Evolutionary conservation across 192 early-diverging fungal genomes (phyloP).

Genomic region (Hyaloraphidium curvatum): DNA sequence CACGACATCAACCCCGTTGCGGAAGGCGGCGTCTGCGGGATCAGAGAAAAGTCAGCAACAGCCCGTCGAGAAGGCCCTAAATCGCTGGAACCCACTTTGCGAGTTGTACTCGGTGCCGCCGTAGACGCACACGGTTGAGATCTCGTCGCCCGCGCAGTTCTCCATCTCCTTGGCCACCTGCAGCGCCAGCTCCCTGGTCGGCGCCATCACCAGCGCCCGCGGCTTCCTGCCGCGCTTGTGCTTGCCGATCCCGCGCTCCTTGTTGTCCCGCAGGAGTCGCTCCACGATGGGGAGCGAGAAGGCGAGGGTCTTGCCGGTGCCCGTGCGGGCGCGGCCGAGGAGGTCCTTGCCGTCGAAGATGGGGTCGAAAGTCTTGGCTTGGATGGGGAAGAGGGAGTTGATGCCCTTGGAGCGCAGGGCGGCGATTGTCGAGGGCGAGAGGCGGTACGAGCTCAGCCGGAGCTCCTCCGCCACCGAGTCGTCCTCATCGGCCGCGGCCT

Average conservation of each 20-base stretch:
- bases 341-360: constrained; percentile 59
- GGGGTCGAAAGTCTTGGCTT: constrained; percentile 60
- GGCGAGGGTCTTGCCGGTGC: constrained; percentile 65
- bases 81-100: constrained; percentile 18
- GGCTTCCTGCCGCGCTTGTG: constrained; percentile 12
- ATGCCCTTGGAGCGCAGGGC: constrained; percentile 56
- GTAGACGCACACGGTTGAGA: constrained; percentile 55
- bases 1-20: constrained; percentile 20
- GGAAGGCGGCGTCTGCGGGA: constrained; percentile 14
- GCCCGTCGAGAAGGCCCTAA: not conserved
- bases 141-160: constrained; percentile 38
- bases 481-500: constrained; percentile 10
- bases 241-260: not conserved
- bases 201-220: constrained; percentile 9
- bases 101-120: constrained; percentile 68
- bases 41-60: constrained; percentile 2
- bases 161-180: constrained; percentile 30
- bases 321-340: constrained; percentile 44
- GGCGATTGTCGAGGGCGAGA: constrained; percentile 43
- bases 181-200: constrained; percentile 11
- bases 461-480: constrained; percentile 34
- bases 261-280: constrained; percentile 23
- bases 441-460: constrained; percentile 33
- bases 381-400: constrained; percentile 77
- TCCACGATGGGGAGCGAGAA: constrained; percentile 66